Evolutionary conservation across 352 stramenopile species (phyloP).

Genomic region (Globisporangium sylvaticum): DNA sequence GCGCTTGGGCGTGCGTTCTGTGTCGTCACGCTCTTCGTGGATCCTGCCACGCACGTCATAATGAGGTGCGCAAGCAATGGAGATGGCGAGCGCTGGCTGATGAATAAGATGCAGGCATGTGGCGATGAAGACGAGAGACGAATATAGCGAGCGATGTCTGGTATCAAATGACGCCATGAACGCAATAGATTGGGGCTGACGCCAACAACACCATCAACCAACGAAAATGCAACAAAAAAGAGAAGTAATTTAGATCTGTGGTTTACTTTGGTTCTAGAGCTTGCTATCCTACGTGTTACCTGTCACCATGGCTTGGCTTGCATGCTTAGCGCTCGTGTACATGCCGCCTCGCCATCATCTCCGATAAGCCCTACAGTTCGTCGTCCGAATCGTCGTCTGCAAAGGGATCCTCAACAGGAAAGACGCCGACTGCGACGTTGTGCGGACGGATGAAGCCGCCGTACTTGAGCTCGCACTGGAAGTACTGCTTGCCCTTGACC

Average conservation of each 20-base stretch:
- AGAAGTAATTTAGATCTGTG: slow-evolving; percentile 53
- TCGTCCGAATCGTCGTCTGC: slow-evolving; percentile 63
- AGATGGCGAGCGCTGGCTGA: not conserved
- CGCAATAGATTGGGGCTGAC: slow-evolving; percentile 4
- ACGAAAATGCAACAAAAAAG: slow-evolving; percentile 21
- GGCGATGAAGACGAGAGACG: not conserved
- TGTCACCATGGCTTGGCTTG: too few species aligned
- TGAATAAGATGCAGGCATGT: not conserved
- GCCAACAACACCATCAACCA: slow-evolving; percentile 9
- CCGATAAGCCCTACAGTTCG: slow-evolving; percentile 51
- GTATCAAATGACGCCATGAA: slow-evolving; percentile 1
- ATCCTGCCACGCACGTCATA: not conserved
- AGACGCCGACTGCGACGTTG: slow-evolving; percentile 94
- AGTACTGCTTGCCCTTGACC: slow-evolving; percentile 91
- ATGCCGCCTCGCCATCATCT: not conserved
- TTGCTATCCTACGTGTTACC: not conserved
- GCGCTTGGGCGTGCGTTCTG: not conserved
- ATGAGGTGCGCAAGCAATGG: not conserved
- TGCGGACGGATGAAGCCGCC: slow-evolving; percentile 93
- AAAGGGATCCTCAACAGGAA: slow-evolving; percentile 82
- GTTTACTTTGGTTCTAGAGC: slow-evolving; percentile 7
- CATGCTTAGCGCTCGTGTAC: not conserved
- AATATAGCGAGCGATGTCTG: not conserved
- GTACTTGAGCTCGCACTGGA: slow-evolving; percentile 89
- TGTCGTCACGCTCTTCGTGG: not conserved